Evolutionary conservation across 2,329 filamentous ascomycete species (phyloP).

Genomic region (Pseudogymnoascus sp.): DNA sequence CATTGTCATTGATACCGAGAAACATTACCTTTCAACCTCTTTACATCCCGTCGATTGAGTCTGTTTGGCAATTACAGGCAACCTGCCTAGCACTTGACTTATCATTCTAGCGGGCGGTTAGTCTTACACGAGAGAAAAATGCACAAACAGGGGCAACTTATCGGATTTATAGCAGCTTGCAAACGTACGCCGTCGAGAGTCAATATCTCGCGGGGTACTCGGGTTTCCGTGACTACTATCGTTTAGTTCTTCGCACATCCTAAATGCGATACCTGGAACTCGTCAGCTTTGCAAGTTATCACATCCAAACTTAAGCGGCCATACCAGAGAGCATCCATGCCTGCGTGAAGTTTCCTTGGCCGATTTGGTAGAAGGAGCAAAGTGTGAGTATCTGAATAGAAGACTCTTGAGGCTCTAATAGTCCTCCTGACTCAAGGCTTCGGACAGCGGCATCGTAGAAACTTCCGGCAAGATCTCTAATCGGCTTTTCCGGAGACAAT

Average conservation of each 20-base stretch:
- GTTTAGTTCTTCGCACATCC: conserved; percentile 17
- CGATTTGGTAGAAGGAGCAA: conserved; percentile 14
- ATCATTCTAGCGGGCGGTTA: conserved; percentile 10
- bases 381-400: conserved; percentile 13
- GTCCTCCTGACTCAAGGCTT: conserved; percentile 8
- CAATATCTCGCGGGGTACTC: conserved; percentile 10
- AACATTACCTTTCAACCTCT: background rate
- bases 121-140: background rate
- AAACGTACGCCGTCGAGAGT: conserved; percentile 12
- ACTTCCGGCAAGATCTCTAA: conserved; percentile 8
- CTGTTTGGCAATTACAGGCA: background rate
- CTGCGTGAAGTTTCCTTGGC: conserved; percentile 13
- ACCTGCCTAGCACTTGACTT: conserved; percentile 9
- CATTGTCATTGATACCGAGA: background rate
- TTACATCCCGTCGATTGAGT: background rate
- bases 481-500: conserved; percentile 9
- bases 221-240: background rate
- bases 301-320: background rate
- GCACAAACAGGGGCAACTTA: conserved; percentile 10
- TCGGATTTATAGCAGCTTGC: conserved; percentile 14
- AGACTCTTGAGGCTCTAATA: conserved; percentile 7
- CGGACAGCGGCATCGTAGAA: conserved; percentile 7
- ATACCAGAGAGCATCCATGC: conserved; percentile 16
- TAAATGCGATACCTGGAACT: conserved; percentile 16
- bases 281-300: background rate